Evolutionary conservation across 2,329 filamentous ascomycete species (phyloP), one percentile per base, ranked within the genome.

Genomic region (Acephala macrosclerotiorum): DNA sequence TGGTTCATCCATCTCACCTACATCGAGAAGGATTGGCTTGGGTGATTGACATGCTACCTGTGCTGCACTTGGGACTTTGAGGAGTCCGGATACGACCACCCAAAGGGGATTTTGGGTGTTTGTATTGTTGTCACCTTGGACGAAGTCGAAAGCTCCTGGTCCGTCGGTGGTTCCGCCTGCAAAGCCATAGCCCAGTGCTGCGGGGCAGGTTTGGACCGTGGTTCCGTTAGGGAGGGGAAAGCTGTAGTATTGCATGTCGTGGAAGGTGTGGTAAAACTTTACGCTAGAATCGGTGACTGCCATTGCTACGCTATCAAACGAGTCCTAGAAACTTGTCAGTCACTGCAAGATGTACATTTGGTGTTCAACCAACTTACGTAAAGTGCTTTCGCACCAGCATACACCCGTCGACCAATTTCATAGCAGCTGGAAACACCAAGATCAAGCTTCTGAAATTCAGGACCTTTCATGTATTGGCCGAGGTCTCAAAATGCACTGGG

Each of bases 81-180:
- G 81, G 11, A 93, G 80, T 14, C 84, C 85, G 2, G 91, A 88
- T 2, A 96, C 93, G 16, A 91, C 80, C 11, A 83, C 82, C 94
- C 94, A 97, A 5, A 97, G 79, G 3, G 82, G 83, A 7, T 82
- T 84, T 49, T 85, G 85, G 22, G 88, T 84, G 0, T 92, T 88
- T 9, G 86, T 83, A 42, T 89, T 89, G 0, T 89, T 89, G 70
- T 92, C 86, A 68, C 92, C 93, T 76, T 98, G 95, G 0, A 91
- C 94, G 77, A 97, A 97, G 77, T 97, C 94, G 74, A 97, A 96
- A 0, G 89, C 89, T 0, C 95, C 95, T 0, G 94, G 94, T 7
- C 95, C 93, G 75, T 97, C 95, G 0, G 91, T 93, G 0, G 95
- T 98, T 18, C 95, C 95, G 0, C 91, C 94, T 0, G 94, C 94